Base-by-base conservation (phyloP, 495 filamentous ascomycete genomes). In the Penicillium robsamsonii region DNA sequence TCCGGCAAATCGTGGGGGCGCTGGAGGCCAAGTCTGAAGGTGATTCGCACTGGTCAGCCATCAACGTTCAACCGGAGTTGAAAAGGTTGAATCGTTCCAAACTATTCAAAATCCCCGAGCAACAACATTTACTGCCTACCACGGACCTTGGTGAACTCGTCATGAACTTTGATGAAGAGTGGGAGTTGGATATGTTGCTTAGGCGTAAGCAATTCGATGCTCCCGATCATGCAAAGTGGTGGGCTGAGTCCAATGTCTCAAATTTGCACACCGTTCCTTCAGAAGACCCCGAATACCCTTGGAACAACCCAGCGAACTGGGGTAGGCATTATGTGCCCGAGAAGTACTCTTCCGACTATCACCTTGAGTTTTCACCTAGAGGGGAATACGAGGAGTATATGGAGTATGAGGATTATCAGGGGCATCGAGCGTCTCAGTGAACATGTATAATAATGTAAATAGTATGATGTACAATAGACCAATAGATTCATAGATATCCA, bases 121-220 rank as follows among this genome's bases (percentile, higher is more conserved):
- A 58, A 24, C 31, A 37, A 17, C 29, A 40, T 25, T 13, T 33
- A 11, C 30, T 59, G 17, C 60, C 63, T 4, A 53, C 43, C 9
- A 25, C 18, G 0, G 1, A 25, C 40, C 17, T 64, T 2, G 46
- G 53, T 20, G 41, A 56, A 2, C 35, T 61, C 37, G 37, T 67
- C n/a, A 7, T 17, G 24, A 27, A 13, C 0, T 69, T 69, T 43
- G 66, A 69, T 33, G 66, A 69, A 43, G 61, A 69, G 55, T 50
- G 57, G 50, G 63, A 69, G 27, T 30, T 66, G 33, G 63, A 66
- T 27, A n/a, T 46, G 3, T 35, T 66, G 30, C 44, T 58, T 17
- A 22, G 20, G 11, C 44, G 35, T 35, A 57, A 53, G 20, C 24
- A 49, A 17, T 46, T 46, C 13, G 24, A 37, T 12, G 8, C 42